Base-by-base conservation (phyloP, 129 eudicot species). In the Centella asiatica region DNA sequence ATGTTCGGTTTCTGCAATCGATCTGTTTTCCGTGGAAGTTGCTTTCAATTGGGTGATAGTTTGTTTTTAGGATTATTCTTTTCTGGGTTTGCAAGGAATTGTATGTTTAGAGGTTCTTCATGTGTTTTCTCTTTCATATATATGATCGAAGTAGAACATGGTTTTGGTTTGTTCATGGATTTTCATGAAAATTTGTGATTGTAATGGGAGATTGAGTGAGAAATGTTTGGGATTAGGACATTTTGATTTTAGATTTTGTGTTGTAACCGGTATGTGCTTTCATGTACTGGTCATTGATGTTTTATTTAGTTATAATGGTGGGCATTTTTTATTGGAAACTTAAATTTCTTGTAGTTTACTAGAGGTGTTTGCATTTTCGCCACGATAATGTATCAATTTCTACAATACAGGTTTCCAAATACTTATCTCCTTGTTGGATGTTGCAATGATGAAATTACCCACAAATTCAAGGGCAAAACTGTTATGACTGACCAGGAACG, bases 391-490 rank as follows among this genome's bases (percentile, higher is more conserved):
- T 56, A 17, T 49, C 19, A 25, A 19, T 65, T 34, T 13, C 44
- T 19, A 23, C 33, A n/a, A 25, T 68, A 24, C 18, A 74, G 79
- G 62, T 74, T 74, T 44, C 74, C 79, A n/a, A 74, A 61, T 60
- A 68, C 79, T 4, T 74, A 62, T 57, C 53, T 74, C 46, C 74
- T 74, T 72, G 79, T 74, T 39, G 79, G 79, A 45, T 74, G 79
- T 54, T 74, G 74, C 66, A 74, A 44, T 54, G 79, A 74, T 46
- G 74, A 61, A 64, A 61, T 55, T 53, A 74, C 79, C 65, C 79
- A 74, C 60, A 52, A 68, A 51, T 74, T 26, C 47, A 74, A 74
- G 70, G 79, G 79, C 8, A 74, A 74, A 68, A 74, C 74, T 58
- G 79, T 68, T 33, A 74, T 74, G 79, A 74, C 54, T 23, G 79